These are phyloP conservation scores for Spencermartinsiella ligniputridi DNA, from an alignment of 1,139 yeast genomes.

Conservation along the genomic window DNA sequence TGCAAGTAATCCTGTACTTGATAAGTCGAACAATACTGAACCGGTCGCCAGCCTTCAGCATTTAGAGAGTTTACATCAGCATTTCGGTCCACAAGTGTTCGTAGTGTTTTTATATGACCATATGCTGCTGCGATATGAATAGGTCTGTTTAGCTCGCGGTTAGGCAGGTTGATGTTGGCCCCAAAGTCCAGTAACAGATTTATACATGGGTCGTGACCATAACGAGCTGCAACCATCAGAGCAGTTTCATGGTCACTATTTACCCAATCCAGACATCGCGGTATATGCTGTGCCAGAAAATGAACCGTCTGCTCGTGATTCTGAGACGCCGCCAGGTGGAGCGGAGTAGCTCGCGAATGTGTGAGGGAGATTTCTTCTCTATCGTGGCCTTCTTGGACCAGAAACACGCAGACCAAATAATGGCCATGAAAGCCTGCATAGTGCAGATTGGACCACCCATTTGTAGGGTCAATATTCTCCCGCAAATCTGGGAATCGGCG, in stretches of 20 bases:
- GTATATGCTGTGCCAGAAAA: conserved; percentile 74
- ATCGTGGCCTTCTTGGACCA: conserved; percentile 50
- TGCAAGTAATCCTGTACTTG: conserved; percentile 36
- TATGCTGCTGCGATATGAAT: conserved; percentile 77
- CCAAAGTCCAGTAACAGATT: conserved; percentile 73
- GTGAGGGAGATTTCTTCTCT: conserved; percentile 47
- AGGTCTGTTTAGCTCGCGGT: conserved; percentile 61
- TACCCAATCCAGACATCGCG: conserved; percentile 57
- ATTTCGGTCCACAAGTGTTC: conserved; percentile 50
- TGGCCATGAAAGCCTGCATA: conserved; percentile 82
- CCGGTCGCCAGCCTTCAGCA: conserved; percentile 64
- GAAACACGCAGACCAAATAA: conserved; percentile 63
- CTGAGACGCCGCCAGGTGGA: conserved; percentile 67
- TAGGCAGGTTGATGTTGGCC: conserved; percentile 57
- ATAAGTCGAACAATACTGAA: conserved; percentile 36
- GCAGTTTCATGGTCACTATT: conserved; percentile 54
- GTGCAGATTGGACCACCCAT: conserved; percentile 90
- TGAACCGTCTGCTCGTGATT: conserved; percentile 80
- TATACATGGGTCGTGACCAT: conserved; percentile 67
- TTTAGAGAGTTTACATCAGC: conserved; percentile 52
- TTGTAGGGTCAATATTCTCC: conserved; percentile 63
- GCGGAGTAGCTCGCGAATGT: conserved; percentile 65
- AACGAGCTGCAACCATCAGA: conserved; percentile 64
- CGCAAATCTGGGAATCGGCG: conserved; percentile 71
- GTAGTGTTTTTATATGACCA: conserved; percentile 63